Percentiles rank a stretch among this genome's conserved stretches.
Conservation (phyloP, 495 filamentous ascomycete genomes). For the Tuber borchii region DNA sequence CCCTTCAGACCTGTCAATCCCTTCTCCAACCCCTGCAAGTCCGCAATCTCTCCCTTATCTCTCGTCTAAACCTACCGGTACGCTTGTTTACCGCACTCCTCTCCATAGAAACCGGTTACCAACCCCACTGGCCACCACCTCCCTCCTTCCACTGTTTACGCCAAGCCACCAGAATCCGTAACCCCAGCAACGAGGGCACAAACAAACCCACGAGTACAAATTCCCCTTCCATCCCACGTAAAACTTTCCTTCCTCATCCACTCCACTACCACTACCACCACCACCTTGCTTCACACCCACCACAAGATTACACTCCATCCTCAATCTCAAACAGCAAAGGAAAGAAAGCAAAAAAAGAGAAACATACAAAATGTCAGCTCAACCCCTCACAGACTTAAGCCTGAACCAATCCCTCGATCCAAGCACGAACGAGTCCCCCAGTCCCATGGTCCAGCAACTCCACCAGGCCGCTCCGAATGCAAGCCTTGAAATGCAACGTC, state of each 20-base stretch:
- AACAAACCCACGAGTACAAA: slow-evolving; percentile 5
- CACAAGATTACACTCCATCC: background rate
- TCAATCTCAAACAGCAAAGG: background rate
- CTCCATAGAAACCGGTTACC: background rate
- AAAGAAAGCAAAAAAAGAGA: background rate
- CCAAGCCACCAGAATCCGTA: background rate
- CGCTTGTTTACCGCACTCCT: background rate
- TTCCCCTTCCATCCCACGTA: background rate
- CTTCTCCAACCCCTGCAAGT: background rate
- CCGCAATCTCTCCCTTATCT: background rate
- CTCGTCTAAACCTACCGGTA: background rate
- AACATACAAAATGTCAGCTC: slow-evolving; percentile 22
- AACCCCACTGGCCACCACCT: background rate
- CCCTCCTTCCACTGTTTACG: background rate
- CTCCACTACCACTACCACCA: background rate
- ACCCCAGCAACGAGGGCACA: background rate
- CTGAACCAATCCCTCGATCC: slow-evolving; percentile 11
- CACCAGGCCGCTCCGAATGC: slow-evolving; percentile 21
- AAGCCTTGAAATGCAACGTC: slow-evolving; percentile 38
- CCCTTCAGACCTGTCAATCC: background rate
- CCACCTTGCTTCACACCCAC: background rate
- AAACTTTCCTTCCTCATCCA: background rate
- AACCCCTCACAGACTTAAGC: slow-evolving; percentile 25
- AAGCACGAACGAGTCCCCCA: slow-evolving; percentile 6
- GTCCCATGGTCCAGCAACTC: slow-evolving; percentile 30